Evolutionary conservation across 495 filamentous ascomycete species (phyloP), one percentile per base, ranked within the genome.

Genomic region (Platismatia glauca): DNA sequence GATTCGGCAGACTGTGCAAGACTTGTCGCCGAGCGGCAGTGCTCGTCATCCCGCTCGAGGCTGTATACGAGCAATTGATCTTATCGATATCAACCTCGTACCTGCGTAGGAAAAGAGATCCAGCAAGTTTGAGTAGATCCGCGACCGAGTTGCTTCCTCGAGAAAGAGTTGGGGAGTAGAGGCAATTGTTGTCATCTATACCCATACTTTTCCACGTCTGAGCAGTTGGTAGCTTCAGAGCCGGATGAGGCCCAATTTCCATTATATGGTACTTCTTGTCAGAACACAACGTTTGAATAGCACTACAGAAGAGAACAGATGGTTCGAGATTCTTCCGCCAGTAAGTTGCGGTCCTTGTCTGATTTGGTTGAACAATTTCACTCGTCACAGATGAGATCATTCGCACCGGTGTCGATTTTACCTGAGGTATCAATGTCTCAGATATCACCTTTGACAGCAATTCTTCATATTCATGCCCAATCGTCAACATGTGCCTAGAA

Each of bases 231-330:
- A 38, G 29, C 16, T 53, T 71, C 3, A 89, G 73, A 1, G 83
- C 81, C 1, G 76, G 71, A 64, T 87, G 84, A 3, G 86, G 85
- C 0, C 86, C 85, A 39, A 86, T 71, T 63, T 87, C 84, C 27
- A 87, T 39, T 11, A 83, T 68, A 0, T 8, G 59, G 8, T 13
- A 16, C 52, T n/a, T 44, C 7, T 31, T 16, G 7, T 20, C 34
- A 22, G 11, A 16, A 9, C 38, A 13, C 22, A 41, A 31, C 59
- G 11, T 1, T 18, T 44, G 18, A 2, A 48, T 16, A 24, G 55
- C 69, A 7, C 57, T 3, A 15, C 46, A 18, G 64, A 78, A 77
- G 3, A 67, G 48, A 0, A 78, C 75, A 3, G 74, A 74, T 3
- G 57, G 67, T 41, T 73, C 71, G 11, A 81, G 63, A 56, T 79